phyloP scores from a whole-genome alignment of 176 grass and related monocot species.

The Phyllostachys edulis region DNA sequence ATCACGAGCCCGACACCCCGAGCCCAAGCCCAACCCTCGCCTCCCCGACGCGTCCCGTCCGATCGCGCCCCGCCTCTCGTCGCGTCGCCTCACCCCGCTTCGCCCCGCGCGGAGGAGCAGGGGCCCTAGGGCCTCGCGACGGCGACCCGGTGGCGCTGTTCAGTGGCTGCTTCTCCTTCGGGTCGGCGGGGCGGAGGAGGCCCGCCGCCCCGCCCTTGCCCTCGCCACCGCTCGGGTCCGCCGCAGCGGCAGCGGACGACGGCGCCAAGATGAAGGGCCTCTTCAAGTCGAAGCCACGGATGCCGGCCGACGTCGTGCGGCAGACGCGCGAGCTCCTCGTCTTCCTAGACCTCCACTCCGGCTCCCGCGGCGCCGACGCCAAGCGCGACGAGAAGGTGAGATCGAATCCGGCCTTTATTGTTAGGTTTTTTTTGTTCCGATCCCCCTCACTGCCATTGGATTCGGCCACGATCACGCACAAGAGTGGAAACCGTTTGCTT shows the following conservation, averaged over 20 bases:
- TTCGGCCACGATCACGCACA: neutral
- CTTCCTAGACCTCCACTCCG: slow-evolving; percentile 52
- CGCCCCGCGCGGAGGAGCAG: neutral
- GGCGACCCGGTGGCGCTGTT: slow-evolving; percentile 42
- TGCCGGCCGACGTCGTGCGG: slow-evolving; percentile 69
- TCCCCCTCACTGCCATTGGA: neutral
- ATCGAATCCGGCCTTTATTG: slow-evolving; percentile 6
- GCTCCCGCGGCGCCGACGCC: slow-evolving; percentile 37
- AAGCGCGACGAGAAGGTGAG: slow-evolving; percentile 95
- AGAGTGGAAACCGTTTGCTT: neutral
- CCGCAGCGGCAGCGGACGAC: slow-evolving; percentile 32
- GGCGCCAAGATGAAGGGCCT: slow-evolving; percentile 81
- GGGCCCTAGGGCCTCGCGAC: neutral
- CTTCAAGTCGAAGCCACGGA: slow-evolving; percentile 92
- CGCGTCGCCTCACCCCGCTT: neutral
- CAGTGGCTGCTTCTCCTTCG: slow-evolving; percentile 55
- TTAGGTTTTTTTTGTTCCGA: neutral
- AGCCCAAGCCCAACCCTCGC: neutral
- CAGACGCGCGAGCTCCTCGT: slow-evolving; percentile 78
- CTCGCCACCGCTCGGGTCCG: slow-evolving; percentile 39
- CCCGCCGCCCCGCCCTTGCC: slow-evolving; percentile 45
- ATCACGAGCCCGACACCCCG: neutral
- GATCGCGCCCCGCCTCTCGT: neutral
- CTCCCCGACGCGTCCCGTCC: neutral
- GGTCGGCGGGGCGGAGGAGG: slow-evolving; percentile 46